Evolutionary conservation across 345 rosid species (phyloP).

Genomic region (Hibiscus tridactylites): DNA sequence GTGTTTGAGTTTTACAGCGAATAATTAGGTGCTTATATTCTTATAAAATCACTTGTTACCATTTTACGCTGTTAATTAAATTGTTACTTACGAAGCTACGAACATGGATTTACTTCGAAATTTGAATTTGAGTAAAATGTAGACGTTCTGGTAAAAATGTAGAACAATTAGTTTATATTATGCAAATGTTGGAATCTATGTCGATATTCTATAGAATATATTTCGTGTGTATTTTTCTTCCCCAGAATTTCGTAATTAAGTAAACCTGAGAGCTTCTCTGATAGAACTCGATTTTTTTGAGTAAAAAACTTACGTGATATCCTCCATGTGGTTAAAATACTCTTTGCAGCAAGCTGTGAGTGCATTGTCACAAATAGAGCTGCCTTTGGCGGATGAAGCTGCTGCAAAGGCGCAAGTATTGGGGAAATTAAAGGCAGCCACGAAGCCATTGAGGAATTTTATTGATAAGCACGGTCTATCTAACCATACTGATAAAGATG

Average conservation of each 20-base stretch:
- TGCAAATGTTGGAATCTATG: not conserved
- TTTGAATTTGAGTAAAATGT: not conserved
- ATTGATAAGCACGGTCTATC: slow-evolving; percentile 53
- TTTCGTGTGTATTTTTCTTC: not conserved
- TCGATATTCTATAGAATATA: not conserved
- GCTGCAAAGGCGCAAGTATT: slow-evolving; percentile 26
- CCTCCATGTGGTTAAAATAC: not conserved
- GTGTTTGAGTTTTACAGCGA: not conserved
- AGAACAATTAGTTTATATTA: not conserved
- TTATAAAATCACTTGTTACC: not conserved
- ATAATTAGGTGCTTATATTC: not conserved
- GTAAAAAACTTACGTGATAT: not conserved
- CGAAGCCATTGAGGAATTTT: slow-evolving; percentile 45
- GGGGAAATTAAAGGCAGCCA: slow-evolving; percentile 32
- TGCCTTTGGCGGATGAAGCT: slow-evolving; percentile 34
- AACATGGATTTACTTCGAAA: not conserved
- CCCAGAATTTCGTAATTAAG: not conserved
- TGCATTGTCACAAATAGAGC: slow-evolving; percentile 57
- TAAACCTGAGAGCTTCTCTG: not conserved
- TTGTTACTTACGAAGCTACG: not conserved
- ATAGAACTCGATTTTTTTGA: not conserved
- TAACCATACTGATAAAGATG: slow-evolving; percentile 57
- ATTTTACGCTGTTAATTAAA: not conserved
- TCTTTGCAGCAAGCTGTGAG: slow-evolving; percentile 58
- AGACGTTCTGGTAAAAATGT: not conserved